Base-by-base conservation (phyloP, 2,329 filamentous ascomycete genomes). In the Penicillium polonicum region DNA sequence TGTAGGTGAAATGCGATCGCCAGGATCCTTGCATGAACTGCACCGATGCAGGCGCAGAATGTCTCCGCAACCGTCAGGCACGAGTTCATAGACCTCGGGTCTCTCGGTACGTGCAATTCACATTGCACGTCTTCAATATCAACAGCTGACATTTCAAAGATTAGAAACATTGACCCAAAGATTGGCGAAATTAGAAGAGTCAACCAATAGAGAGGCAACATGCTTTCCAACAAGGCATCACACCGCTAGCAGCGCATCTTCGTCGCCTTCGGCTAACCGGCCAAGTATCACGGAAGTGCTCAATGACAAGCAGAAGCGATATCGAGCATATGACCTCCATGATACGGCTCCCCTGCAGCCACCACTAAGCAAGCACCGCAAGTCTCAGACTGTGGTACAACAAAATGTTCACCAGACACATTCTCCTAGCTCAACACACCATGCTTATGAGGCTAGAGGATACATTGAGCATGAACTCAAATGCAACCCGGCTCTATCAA, bases 11-110 rank as follows among this genome's bases (percentile, higher is more conserved):
- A 58, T 81, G 79, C 56, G 75, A 81, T 63, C 74, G 74, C 25
- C 63, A 60, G 13, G 64, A 68, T 5, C 79, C 79, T 0, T 82
- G 79, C 55, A 72, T 74, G 23, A 81, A 80, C 58, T 82, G 80
- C 55, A 57, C 68, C 35, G 80, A 78, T 54, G 69, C 77, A 13
- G 60, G 66, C 10, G 67, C 66, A 23, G 68, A 75, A 62, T 79
- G 77, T 60, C 43, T 44, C 48, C 65, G 65, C 23, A 60, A 57
- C n/a, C 65, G 65, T n/a, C 61, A 64, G 7, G 54, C 64, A 36
- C 60, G 64, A 31, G 43, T 66, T 12, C 64, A 65, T 48, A 59
- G 65, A 25, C 62, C 64, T 1, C 60, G 63, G 35, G 63, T 66
- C 15, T 66, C 64, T 43, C 63, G 64, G 65, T 66, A 48, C 7